Conservation (phyloP, 192 early-diverging fungal species). For the Lobosporangium transversale region DNA sequence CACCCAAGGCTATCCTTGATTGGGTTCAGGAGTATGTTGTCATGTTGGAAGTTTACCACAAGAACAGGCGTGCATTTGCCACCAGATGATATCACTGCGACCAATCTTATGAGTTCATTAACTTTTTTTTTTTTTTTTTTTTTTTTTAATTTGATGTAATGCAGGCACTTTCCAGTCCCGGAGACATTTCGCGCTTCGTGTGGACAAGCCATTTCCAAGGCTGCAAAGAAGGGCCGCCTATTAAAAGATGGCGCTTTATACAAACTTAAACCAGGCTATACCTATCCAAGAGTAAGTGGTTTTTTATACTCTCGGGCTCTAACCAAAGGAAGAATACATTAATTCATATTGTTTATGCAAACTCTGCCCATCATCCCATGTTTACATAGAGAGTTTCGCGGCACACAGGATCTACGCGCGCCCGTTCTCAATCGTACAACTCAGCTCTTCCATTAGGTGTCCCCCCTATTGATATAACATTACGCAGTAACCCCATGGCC, state of each 20-base stretch:
- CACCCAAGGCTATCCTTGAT: constrained; percentile 57
- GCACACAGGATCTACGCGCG: constrained; percentile 18
- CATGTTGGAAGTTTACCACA: too few relatives aligned
- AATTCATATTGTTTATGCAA: too few relatives aligned
- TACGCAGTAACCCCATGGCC: not conserved
- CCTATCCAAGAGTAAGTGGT: constrained; percentile 49
- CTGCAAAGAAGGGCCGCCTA: constrained; percentile 59
- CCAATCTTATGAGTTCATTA: too few relatives aligned
- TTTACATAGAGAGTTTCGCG: constrained; percentile 19
- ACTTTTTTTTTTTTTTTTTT: too few relatives aligned
- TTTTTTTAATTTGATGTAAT: too few relatives aligned
- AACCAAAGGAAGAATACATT: too few relatives aligned
- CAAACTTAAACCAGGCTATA: constrained; percentile 58
- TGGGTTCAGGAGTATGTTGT: constrained; percentile 56
- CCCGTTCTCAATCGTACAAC: constrained; percentile 40
- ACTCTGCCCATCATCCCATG: not conserved
- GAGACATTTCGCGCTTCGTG: constrained; percentile 57
- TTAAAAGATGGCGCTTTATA: constrained; percentile 56
- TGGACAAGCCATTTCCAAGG: constrained; percentile 60
- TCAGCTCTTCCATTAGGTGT: constrained; percentile 20
- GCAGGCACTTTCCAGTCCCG: constrained; percentile 56
- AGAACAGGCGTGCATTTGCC: too few relatives aligned
- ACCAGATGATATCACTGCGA: too few relatives aligned
- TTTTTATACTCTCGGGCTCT: too few relatives aligned
- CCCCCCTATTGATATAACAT: constrained; percentile 15